Conservation (phyloP, 805 yeast genomes). For the Hyphopichia homilentoma region DNA sequence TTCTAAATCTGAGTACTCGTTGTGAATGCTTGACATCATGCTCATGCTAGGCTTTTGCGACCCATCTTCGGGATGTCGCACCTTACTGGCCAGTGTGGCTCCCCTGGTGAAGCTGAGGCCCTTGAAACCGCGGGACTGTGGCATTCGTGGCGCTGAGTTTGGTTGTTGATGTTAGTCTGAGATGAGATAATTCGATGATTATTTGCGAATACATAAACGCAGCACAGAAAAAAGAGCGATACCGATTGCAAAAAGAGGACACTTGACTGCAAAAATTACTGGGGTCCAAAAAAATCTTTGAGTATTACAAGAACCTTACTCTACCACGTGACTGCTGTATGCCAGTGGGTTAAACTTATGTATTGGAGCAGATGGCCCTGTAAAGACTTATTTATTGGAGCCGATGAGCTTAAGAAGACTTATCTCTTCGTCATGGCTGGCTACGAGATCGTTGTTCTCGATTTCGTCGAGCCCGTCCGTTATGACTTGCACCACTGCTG, state of each 20-base stretch:
- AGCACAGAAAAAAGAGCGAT: no score
- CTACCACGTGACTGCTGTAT: no score
- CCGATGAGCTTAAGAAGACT: constrained; percentile 1
- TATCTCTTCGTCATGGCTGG: constrained; percentile 7
- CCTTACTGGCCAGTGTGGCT: not conserved
- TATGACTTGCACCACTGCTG: constrained; percentile 36
- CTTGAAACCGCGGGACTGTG: no score
- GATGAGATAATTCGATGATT: no score
- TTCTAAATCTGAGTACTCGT: constrained; percentile 19
- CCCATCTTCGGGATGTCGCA: not conserved
- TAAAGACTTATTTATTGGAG: constrained; percentile 1
- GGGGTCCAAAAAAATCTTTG: no score
- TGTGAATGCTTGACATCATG: constrained; percentile 10
- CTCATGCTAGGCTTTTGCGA: constrained; percentile 2
- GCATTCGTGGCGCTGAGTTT: no score
- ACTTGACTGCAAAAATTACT: no score
- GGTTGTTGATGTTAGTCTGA: no score
- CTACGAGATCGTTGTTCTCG: constrained; percentile 9
- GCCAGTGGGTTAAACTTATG: no score
- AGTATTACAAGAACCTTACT: no score
- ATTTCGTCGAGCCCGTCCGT: constrained; percentile 40
- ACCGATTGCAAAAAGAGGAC: no score
- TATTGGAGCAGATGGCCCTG: not conserved
- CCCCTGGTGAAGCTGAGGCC: not conserved
- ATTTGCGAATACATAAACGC: no score